Percentiles rank a stretch among this genome's conserved stretches.
These are phyloP conservation scores for Alternaria novae-zelandiae DNA, from an alignment of 2,329 filamentous ascomycete genomes.

Conservation along the genomic window DNA sequence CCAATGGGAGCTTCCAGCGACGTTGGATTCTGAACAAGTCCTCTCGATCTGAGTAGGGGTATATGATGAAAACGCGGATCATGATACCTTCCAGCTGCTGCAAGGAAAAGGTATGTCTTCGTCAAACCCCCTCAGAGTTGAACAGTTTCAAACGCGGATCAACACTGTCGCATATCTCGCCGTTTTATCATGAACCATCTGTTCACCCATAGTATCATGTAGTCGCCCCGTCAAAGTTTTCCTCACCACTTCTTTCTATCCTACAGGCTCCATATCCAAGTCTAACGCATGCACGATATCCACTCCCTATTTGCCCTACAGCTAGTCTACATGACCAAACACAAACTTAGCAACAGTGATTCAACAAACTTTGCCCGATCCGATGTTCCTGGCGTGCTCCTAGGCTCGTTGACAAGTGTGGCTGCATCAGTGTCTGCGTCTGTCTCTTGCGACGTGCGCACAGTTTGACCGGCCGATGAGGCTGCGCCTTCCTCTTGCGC, in stretches of 20 bases:
- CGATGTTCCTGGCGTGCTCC: not conserved
- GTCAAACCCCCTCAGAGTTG: not conserved
- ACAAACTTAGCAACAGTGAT: not conserved
- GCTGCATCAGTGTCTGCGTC: not conserved
- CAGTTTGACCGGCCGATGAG: too few species aligned
- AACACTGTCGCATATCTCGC: not conserved
- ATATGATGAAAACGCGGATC: not conserved
- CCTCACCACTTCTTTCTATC: not conserved
- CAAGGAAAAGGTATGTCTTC: not conserved
- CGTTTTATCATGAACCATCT: not conserved
- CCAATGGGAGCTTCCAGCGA: not conserved
- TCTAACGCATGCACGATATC: accelerated
- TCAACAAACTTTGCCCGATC: not conserved
- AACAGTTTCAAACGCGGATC: not conserved
- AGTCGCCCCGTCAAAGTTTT: not conserved
- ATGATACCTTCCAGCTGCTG: not conserved
- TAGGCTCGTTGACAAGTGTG: not conserved
- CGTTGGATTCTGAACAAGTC: not conserved
- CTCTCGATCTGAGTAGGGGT: not conserved
- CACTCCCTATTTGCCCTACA: accelerated
- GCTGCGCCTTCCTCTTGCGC: too few species aligned
- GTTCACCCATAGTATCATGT: not conserved
- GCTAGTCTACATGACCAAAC: not conserved
- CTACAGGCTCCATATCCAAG: accelerated
- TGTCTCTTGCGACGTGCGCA: not conserved